Conservation (phyloP, 192 early-diverging fungal genomes). For the Backusella australiensis region DNA sequence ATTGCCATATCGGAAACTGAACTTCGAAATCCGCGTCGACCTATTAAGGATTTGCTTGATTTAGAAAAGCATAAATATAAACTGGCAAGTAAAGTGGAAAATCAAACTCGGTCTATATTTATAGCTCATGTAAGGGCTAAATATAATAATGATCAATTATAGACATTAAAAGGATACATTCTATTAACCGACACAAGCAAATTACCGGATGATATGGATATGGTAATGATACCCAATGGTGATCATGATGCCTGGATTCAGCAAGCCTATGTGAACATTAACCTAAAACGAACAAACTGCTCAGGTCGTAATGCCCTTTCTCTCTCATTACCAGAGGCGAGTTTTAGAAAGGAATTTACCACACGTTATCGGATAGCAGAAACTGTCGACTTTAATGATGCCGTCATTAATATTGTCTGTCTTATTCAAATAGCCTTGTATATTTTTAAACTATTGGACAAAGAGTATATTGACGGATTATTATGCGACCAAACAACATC, state of each 20-base stretch:
- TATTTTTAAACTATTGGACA: conserved; percentile 41
- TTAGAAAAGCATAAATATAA: neutral
- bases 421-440: conserved; percentile 44
- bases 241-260: conserved; percentile 45
- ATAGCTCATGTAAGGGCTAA: neutral
- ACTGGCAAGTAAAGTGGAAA: neutral
- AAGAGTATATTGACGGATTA: conserved; percentile 47
- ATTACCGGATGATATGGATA: conserved; percentile 46
- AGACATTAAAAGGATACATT: conserved; percentile 48
- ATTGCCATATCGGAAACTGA: conserved; percentile 34
- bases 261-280: conserved; percentile 50
- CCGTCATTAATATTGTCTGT: conserved; percentile 44
- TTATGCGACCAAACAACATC: conserved; percentile 45
- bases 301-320: conserved; percentile 50
- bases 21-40: conserved; percentile 23
- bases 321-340: conserved; percentile 33
- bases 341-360: conserved; percentile 49
- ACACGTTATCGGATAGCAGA: conserved; percentile 48
- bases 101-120: too few relatives aligned
- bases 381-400: conserved; percentile 42
- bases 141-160: neutral
- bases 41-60: neutral
- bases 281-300: conserved; percentile 47
- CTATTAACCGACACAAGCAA: conserved; percentile 45
- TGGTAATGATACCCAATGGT: conserved; percentile 48